A percentile compares a stretch with the other conserved stretches of the same genome.
Evolutionary conservation across 2,329 filamentous ascomycete genomes (phyloP).

Genomic region (Leptographium flavum): DNA sequence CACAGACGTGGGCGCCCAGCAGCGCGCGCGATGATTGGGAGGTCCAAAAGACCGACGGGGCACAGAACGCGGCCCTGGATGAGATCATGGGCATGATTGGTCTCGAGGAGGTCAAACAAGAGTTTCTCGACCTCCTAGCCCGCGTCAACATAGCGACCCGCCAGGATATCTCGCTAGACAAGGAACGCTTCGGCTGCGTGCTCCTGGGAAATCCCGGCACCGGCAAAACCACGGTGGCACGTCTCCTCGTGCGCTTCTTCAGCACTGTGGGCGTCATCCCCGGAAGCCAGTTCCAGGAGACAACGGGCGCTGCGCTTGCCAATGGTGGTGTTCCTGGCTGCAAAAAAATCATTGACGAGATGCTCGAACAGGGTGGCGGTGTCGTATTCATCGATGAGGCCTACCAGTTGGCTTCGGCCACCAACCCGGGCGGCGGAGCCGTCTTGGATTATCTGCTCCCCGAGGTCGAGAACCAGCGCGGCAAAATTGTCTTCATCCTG

Average conservation of each 20-base stretch:
- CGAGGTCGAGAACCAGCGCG: constrained; percentile 57
- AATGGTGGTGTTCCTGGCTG: constrained; percentile 44
- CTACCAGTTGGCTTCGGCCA: constrained; percentile 53
- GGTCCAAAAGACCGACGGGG: constrained; percentile 39
- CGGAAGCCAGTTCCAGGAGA: constrained; percentile 47
- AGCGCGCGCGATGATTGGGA: constrained; percentile 43
- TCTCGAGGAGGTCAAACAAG: constrained; percentile 51
- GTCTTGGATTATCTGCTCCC: constrained; percentile 59
- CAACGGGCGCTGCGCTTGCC: constrained; percentile 51
- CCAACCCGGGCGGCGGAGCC: constrained; percentile 39
- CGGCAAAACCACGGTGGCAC: constrained; percentile 63
- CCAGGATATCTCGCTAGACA: constrained; percentile 38
- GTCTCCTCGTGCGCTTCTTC: constrained; percentile 41
- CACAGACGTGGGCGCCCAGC: neutral
- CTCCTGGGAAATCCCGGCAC: constrained; percentile 65
- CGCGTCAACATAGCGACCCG: constrained; percentile 45
- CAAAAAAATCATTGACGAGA: constrained; percentile 38
- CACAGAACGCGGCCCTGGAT: constrained; percentile 41
- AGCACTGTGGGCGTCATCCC: constrained; percentile 50
- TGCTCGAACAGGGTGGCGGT: constrained; percentile 48
- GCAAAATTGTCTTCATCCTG: constrained; percentile 57
- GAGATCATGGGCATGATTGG: constrained; percentile 56
- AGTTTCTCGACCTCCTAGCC: constrained; percentile 48
- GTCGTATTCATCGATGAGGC: constrained; percentile 69
- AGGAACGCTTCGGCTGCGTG: constrained; percentile 46